Percentiles rank a stretch among this genome's conserved stretches.
Conservation (phyloP, 2,329 filamentous ascomycete genomes). For the Endocalyx cinctus region DNA sequence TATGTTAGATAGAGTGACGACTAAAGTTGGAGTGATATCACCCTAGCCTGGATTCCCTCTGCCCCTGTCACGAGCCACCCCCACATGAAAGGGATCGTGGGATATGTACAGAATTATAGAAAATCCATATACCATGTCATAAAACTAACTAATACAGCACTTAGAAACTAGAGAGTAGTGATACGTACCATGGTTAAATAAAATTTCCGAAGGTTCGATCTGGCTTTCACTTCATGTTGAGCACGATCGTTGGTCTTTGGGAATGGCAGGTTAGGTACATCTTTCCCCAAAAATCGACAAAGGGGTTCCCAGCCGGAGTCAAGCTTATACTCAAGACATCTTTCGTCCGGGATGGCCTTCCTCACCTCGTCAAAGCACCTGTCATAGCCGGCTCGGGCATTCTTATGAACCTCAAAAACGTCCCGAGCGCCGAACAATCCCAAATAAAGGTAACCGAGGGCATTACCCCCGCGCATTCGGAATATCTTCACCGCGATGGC, state of each 20-base stretch:
- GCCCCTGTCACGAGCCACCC: too few relatives aligned
- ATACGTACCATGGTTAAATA: too few relatives aligned
- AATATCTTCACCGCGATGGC: background rate
- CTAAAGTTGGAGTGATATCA: too few relatives aligned
- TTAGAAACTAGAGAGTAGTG: too few relatives aligned
- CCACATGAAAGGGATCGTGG: too few relatives aligned
- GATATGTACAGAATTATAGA: too few relatives aligned
- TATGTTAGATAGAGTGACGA: too few relatives aligned
- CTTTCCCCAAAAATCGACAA: background rate
- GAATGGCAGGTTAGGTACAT: background rate
- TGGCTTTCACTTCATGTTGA: background rate
- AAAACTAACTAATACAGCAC: too few relatives aligned
- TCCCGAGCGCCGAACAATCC: conserved; percentile 1
- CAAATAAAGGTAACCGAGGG: background rate
- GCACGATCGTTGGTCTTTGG: background rate
- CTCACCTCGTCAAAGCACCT: background rate
- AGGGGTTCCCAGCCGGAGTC: background rate
- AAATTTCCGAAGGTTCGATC: too few relatives aligned
- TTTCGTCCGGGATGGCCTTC: background rate
- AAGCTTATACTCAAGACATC: conserved; percentile 1
- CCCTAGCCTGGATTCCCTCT: too few relatives aligned
- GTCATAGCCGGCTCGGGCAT: background rate
- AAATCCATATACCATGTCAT: too few relatives aligned
- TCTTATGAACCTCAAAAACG: background rate
- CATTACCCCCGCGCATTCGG: background rate